These are phyloP conservation scores for Hemerocallis citrina DNA, from an alignment of 106 monocot species.

Conservation along the genomic window DNA sequence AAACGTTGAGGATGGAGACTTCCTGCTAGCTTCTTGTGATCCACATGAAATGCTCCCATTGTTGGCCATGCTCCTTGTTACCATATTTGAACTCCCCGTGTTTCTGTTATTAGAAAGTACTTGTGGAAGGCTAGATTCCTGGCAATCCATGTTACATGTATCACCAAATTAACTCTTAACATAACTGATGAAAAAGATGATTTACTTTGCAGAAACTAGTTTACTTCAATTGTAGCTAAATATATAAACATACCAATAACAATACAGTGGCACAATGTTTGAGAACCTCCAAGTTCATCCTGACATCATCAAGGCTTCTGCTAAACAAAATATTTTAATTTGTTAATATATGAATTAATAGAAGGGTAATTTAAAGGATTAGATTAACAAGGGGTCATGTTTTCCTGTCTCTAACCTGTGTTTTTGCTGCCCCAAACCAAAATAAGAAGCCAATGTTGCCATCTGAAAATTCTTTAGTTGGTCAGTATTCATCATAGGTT, in stretches of 20 bases:
- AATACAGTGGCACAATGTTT: slow-evolving; percentile 87
- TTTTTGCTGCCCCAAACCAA: slow-evolving; percentile 75
- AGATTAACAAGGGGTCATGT: neutral
- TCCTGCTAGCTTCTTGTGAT: slow-evolving; percentile 48
- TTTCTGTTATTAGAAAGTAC: slow-evolving; percentile 20
- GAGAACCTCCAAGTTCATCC: slow-evolving; percentile 92
- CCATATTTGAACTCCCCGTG: slow-evolving; percentile 16
- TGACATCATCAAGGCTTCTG: slow-evolving; percentile 87
- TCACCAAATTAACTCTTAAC: no score
- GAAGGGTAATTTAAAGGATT: no score
- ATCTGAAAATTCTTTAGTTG: slow-evolving; percentile 37
- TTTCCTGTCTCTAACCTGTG: slow-evolving; percentile 45
- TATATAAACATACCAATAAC: slow-evolving; percentile 38
- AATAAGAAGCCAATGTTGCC: slow-evolving; percentile 92
- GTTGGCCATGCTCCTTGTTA: slow-evolving; percentile 63
- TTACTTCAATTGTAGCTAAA: neutral
- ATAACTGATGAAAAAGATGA: no score
- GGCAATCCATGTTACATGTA: neutral
- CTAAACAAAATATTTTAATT: neutral
- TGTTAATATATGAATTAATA: neutral
- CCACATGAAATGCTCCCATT: slow-evolving; percentile 26
- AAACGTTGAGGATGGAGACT: slow-evolving; percentile 21
- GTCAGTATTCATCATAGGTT: no score
- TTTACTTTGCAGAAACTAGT: neutral
- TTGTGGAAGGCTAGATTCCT: slow-evolving; percentile 80